Base-by-base conservation (phyloP, 2,329 filamentous ascomycete genomes). In the Penicillium decumbens region DNA sequence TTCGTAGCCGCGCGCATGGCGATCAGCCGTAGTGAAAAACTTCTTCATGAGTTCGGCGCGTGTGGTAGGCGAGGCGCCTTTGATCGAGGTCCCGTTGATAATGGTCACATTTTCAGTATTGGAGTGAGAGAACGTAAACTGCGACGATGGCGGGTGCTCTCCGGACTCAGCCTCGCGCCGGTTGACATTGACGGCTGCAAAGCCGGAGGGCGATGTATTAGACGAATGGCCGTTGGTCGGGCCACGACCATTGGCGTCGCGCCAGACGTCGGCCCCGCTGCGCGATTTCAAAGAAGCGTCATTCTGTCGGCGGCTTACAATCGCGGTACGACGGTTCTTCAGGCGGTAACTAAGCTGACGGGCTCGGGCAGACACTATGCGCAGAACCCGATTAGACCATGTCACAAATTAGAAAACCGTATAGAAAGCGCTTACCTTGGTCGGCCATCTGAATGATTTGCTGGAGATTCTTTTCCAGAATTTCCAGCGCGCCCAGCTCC, bases 371-470 rank as follows among this genome's bases (percentile, higher is more conserved):
- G 84, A 84, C 10, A 87, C 83, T 78, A 70, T 57, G 43, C 10
- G 27, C 35, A 33, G 27, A 41, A 5, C 15, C 15, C 12, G 43
- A 28, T 50, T 33, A 48, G 41, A 12, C 8, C 15, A 10, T 4
- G 13, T 30, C 23, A 24, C 20, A 41, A 27, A 7, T 13, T 24
- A 23, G 24, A n/a, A 18, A 23, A 12, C 4, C n/a, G 20, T 6
- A 24, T 12, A 40, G 12, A 30, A 45, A 47, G 33, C 9, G 7
- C 73, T 59, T 66, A 80, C 79, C 83, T 74, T 89, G 85, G 64
- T 95, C 89, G 3, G 89, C 89, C 63, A 85, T 83, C 64, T 89
- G 88, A 58, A 88, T 89, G 38, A 95, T 80, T 57, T 87, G 80
- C 32, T 83, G 81, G 30, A 95, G 74, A 54, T 89, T 86, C 67